These are phyloP conservation scores for Epithele typhae DNA, from an alignment of 768 basidiomycete genomes.

Conservation along the genomic window DNA sequence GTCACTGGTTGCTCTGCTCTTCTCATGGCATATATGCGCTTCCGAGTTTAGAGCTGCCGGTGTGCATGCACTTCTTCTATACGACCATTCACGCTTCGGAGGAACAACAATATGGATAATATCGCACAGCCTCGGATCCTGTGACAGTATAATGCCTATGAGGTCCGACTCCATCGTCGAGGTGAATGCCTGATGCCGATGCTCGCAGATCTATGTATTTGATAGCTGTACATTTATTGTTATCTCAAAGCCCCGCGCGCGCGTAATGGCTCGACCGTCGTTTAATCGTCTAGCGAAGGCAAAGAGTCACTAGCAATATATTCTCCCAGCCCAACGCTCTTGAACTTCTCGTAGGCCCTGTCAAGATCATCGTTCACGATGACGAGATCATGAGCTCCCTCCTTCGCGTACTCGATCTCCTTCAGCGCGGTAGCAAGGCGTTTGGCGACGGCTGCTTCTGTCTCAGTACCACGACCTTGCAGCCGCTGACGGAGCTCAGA, in stretches of 20 bases:
- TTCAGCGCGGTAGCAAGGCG: slow-evolving; percentile 73
- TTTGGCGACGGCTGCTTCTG: slow-evolving; percentile 62
- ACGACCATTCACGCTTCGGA: too few relatives aligned
- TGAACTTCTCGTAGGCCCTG: slow-evolving; percentile 74
- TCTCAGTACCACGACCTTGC: slow-evolving; percentile 79
- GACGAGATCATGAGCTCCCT: slow-evolving; percentile 73
- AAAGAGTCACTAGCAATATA: slow-evolving; percentile 54
- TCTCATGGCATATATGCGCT: slow-evolving; percentile 84
- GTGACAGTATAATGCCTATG: too few relatives aligned
- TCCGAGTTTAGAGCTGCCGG: slow-evolving; percentile 36
- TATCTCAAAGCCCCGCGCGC: too few relatives aligned
- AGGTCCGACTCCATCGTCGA: too few relatives aligned
- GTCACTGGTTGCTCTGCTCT: slow-evolving; percentile 85
- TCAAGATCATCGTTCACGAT: slow-evolving; percentile 91
- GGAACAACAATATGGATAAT: too few relatives aligned
- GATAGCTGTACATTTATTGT: slow-evolving; percentile 9
- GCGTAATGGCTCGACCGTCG: background rate
- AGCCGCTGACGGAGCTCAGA: slow-evolving; percentile 66
- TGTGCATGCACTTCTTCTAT: too few relatives aligned
- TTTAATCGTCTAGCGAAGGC: slow-evolving; percentile 57
- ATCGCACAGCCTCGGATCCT: too few relatives aligned
- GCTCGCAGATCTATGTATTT: slow-evolving; percentile 11
- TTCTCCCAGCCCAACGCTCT: slow-evolving; percentile 71
- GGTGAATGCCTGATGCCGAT: too few relatives aligned
- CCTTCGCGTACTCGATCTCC: slow-evolving; percentile 82